These are phyloP conservation scores for Populus deltoides DNA, from an alignment of 345 rosid species.

Conservation along the genomic window DNA sequence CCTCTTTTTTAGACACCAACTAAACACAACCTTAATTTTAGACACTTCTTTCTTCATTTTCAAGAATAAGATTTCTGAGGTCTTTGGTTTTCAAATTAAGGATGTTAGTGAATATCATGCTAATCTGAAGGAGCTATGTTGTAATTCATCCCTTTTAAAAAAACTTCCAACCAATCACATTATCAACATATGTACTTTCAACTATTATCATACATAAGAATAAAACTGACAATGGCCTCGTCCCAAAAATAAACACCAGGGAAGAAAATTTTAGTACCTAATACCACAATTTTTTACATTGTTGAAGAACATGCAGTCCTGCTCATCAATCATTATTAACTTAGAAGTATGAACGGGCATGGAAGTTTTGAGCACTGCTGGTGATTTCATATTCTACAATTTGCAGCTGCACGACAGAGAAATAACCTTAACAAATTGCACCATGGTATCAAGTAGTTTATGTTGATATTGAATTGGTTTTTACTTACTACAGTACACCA, in stretches of 20 bases:
- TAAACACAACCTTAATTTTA: neutral
- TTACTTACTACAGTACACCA: slow-evolving; percentile 64
- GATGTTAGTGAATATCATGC: neutral
- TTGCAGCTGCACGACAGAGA: slow-evolving; percentile 47
- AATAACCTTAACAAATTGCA: neutral
- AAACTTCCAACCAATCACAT: neutral
- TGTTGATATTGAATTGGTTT: neutral
- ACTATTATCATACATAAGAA: neutral
- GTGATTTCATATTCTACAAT: slow-evolving; percentile 54
- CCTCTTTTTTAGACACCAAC: too few species aligned
- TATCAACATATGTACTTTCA: neutral
- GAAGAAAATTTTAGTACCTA: neutral
- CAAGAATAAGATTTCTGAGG: neutral
- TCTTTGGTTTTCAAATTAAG: neutral
- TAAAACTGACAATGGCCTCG: neutral
- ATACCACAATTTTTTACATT: neutral
- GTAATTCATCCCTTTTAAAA: neutral
- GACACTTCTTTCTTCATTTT: neutral
- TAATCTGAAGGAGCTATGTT: neutral
- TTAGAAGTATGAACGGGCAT: neutral
- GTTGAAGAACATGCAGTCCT: neutral
- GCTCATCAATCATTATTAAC: neutral
- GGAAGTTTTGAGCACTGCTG: neutral
- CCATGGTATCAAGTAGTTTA: neutral
- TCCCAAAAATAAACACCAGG: neutral